phyloP scores from a whole-genome alignment of 1,284 basidiomycete genomes.

The Ceratobasidium sp. region DNA sequence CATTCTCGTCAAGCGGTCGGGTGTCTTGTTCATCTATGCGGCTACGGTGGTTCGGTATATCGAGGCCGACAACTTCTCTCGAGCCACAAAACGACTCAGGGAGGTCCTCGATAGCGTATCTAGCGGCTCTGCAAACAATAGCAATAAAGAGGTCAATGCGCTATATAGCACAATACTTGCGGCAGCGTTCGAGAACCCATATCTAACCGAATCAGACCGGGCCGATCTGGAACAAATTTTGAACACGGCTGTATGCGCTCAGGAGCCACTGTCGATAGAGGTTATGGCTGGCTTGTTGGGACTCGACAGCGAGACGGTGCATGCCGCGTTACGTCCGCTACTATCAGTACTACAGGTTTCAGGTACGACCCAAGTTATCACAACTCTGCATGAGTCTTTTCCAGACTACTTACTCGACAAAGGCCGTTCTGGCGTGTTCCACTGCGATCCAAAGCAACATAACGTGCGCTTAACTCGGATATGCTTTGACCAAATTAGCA shows the following conservation, averaged over 20 bases:
- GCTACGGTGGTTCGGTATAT: slow-evolving; percentile 26
- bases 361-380: background rate
- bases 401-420: background rate
- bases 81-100: background rate
- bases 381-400: slow-evolving; percentile 7
- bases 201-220: background rate
- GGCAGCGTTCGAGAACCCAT: background rate
- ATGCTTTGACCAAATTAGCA: background rate
- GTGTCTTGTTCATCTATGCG: slow-evolving; percentile 29
- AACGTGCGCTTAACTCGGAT: background rate
- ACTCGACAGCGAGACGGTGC: background rate
- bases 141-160: slow-evolving; percentile 1
- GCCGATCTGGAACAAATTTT: background rate
- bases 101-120: background rate
- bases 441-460: background rate
- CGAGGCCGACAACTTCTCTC: background rate
- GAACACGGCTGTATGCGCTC: slow-evolving; percentile 6
- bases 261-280: background rate
- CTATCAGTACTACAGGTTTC: slow-evolving; percentile 18
- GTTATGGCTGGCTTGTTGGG: background rate
- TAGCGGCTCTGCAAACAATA: background rate
- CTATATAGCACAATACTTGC: slow-evolving; percentile 11
- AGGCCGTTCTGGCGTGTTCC: background rate
- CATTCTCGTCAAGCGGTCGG: slow-evolving; percentile 1
- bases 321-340: background rate